Evolutionary conservation across 768 basidiomycete species (phyloP), one percentile per base, ranked within the genome.

Genomic region (Psilocybe subaeruginosa): DNA sequence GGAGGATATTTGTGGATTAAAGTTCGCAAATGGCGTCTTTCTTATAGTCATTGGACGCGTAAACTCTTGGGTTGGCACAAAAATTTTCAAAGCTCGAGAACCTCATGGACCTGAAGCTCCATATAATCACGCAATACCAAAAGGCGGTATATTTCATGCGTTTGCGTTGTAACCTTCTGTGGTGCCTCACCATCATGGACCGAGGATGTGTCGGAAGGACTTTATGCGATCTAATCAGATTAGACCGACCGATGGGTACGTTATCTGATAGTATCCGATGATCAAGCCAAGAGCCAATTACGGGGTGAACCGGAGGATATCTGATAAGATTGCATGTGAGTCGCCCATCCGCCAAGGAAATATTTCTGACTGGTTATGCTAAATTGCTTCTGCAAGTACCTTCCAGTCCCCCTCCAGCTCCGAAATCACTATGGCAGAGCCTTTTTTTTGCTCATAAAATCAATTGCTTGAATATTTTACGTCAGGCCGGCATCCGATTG

Each of bases 291-390:
- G 16, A 56, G 62, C 70, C 68, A 70, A 70, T 71, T 59, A 67
- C 68, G 67, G 67, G 55, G 17, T 16, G 58, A 70, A 56, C 60
- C 67, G 70, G 68, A 59, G 61, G 50, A 63, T 75, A 75, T 75
- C 73, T 69, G 73, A 75, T 74, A 72, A 73, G 74, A 73, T 73
- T 69, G 58, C 63, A 63, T 61, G 63, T 67, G 66, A 58, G 52
- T 57, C 48, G 58, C 17, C 23, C 23, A 6, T 57, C 8, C 47
- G 66, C 67, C 70, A 68, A 66, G 62, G 50, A 43, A 30, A 33
- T 55, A 39, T 17, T 59, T 41, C 48, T 53, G 41, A 16, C 53
- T 52, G 54, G 39, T 58, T 45, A 45, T 33, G 29, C 47, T 35
- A 39, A 55, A 53, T 54, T 54, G 41, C 27, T 45, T 57, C 56